These are phyloP conservation scores for Chytriomyces confervae DNA, from an alignment of 192 early-diverging fungal genomes.

Conservation along the genomic window DNA sequence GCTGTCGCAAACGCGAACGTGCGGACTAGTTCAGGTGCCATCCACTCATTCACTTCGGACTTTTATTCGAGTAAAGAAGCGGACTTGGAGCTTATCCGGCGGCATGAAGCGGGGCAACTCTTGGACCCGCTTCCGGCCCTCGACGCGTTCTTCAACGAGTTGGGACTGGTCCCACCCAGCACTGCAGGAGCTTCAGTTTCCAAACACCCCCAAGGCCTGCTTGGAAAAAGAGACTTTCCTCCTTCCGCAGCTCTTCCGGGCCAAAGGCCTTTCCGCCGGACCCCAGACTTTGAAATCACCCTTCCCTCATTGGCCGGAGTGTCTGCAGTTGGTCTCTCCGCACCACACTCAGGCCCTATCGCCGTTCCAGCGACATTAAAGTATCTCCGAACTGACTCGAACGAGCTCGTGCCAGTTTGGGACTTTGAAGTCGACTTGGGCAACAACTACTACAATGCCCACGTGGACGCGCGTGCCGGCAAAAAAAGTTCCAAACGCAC, in stretches of 20 bases:
- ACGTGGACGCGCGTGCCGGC: constrained; percentile 53
- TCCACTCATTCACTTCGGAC: background rate
- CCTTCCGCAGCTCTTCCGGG: background rate
- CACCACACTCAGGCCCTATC: background rate
- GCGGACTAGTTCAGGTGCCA: background rate
- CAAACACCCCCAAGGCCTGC: background rate
- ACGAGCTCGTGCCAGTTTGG: constrained; percentile 75
- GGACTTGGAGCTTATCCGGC: background rate
- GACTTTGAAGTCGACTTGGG: constrained; percentile 79
- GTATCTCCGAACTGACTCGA: constrained; percentile 68
- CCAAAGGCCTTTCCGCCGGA: constrained; percentile 16
- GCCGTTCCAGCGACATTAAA: constrained; percentile 65
- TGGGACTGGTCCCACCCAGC: background rate
- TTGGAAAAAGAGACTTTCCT: background rate
- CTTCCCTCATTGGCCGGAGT: constrained; percentile 5
- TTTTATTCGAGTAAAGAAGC: background rate
- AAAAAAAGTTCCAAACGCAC: constrained; percentile 60
- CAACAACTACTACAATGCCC: constrained; percentile 81
- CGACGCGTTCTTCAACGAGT: constrained; percentile 17
- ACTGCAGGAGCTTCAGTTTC: background rate
- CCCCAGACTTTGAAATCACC: constrained; percentile 32
- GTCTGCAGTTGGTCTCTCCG: background rate
- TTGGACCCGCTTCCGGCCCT: constrained; percentile 17
- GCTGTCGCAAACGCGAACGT: constrained; percentile 69
- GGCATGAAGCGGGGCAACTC: background rate